Evolutionary conservation across 306 rosid species (phyloP).

Genomic region (Datisca glomerata): DNA sequence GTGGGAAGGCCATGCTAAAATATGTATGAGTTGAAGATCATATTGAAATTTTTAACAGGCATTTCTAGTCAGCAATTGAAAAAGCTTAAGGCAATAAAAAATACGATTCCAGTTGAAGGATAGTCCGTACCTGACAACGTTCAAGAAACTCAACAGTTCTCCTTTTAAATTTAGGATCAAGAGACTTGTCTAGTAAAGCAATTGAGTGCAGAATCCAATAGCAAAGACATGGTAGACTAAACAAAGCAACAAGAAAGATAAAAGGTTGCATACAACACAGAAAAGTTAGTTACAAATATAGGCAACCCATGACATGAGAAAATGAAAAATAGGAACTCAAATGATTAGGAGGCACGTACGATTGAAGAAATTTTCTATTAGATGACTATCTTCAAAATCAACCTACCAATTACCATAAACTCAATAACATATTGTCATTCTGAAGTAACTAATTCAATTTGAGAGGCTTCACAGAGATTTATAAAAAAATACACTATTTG

Average conservation of each 20-base stretch:
- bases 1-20: no score
- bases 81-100: background rate
- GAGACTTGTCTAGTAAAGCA: constrained; percentile 55
- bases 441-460: no score
- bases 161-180: constrained; percentile 43
- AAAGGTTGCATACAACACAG: background rate
- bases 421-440: no score
- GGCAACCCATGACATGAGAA: no score
- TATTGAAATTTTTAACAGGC: no score
- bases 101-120: background rate
- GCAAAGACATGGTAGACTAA: constrained; percentile 93
- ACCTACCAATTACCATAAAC: no score
- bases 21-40: no score
- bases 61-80: constrained; percentile 7
- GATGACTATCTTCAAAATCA: no score
- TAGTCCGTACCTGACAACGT: constrained; percentile 61
- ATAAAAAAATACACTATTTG: constrained; percentile 1
- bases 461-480: background rate
- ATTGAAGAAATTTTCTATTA: no score
- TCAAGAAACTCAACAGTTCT: constrained; percentile 51
- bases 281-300: no score
- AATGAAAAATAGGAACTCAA: no score
- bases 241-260: background rate
- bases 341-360: no score
- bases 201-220: constrained; percentile 85